Conservation (phyloP, 2,329 filamentous ascomycete species). For the Penicillium sp. region DNA sequence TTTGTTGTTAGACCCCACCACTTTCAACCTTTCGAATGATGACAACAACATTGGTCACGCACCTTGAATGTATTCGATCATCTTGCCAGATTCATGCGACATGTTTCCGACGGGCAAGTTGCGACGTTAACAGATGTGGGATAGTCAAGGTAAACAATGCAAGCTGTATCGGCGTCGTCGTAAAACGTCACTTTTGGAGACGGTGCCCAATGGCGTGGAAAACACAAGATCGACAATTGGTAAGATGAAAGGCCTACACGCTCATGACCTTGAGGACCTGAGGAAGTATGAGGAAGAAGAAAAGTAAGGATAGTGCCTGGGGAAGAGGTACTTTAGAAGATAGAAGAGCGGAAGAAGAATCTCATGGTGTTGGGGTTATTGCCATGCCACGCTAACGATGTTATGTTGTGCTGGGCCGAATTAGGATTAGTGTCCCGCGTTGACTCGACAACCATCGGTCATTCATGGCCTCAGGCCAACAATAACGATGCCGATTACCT, state of each 20-base stretch:
- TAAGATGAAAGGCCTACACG: constrained; percentile 21
- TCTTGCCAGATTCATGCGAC: constrained; percentile 61
- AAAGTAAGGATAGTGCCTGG: constrained; percentile 28
- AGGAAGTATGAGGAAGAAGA: constrained; percentile 3
- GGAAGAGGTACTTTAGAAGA: constrained; percentile 10
- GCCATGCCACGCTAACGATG: constrained; percentile 40
- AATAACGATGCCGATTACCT: constrained; percentile 8
- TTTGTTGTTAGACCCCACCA: constrained; percentile 16
- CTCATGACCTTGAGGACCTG: constrained; percentile 28
- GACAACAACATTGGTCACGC: constrained; percentile 37
- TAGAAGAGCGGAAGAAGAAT: constrained; percentile 25
- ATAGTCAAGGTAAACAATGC: constrained; percentile 6
- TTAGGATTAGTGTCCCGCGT: constrained; percentile 35
- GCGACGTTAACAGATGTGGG: neutral
- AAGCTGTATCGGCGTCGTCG: constrained; percentile 3
- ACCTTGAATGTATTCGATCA: constrained; percentile 97
- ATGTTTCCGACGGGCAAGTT: constrained; percentile 37
- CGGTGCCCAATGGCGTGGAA: constrained; percentile 13
- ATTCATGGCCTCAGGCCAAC: constrained; percentile 25
- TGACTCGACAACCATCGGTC: constrained; percentile 40
- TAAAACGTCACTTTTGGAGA: constrained; percentile 3
- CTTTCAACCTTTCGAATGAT: neutral
- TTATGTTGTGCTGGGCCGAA: constrained; percentile 40
- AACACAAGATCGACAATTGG: constrained; percentile 10
- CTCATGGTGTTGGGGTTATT: constrained; percentile 35